These are phyloP conservation scores for Mortierella sp. DNA, from an alignment of 371 early-diverging fungal genomes.

Conservation along the genomic window DNA sequence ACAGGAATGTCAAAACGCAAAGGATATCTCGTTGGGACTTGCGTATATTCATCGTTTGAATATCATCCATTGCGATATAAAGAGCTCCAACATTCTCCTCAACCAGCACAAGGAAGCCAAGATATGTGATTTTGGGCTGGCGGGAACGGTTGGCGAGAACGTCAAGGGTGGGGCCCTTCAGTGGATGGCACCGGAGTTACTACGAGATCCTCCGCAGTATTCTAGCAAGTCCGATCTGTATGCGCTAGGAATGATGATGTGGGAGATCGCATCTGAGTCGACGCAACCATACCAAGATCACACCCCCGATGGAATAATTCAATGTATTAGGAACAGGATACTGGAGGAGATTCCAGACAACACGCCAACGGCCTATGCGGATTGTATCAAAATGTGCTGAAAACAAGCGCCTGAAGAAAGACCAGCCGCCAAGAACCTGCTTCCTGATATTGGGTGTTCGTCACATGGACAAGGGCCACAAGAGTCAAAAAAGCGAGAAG, in stretches of 20 bases:
- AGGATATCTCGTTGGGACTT: slow-evolving; percentile 7
- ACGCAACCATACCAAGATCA: slow-evolving; percentile 23
- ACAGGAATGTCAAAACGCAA: slow-evolving; percentile 4
- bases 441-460: slow-evolving; percentile 58
- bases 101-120: too few relatives aligned
- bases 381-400: slow-evolving; percentile 16
- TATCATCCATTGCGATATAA: not conserved
- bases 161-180: too few relatives aligned
- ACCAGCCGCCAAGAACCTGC: slow-evolving; percentile 4
- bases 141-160: too few relatives aligned
- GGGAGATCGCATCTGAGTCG: too few relatives aligned
- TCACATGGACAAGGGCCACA: slow-evolving; percentile 54
- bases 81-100: too few relatives aligned
- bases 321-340: slow-evolving; percentile 2
- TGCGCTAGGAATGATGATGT: too few relatives aligned
- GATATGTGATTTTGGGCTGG: too few relatives aligned
- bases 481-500: too few relatives aligned
- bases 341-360: slow-evolving; percentile 15
- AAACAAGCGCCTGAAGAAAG: slow-evolving; percentile 6
- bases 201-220: too few relatives aligned
- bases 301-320: slow-evolving; percentile 1
- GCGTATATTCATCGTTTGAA: slow-evolving; percentile 7
- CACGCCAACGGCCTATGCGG: slow-evolving; percentile 6
- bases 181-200: too few relatives aligned
- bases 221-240: too few relatives aligned